Evolutionary conservation across 257 asterid genomes (phyloP).

Genomic region (Mitragyna speciosa): DNA sequence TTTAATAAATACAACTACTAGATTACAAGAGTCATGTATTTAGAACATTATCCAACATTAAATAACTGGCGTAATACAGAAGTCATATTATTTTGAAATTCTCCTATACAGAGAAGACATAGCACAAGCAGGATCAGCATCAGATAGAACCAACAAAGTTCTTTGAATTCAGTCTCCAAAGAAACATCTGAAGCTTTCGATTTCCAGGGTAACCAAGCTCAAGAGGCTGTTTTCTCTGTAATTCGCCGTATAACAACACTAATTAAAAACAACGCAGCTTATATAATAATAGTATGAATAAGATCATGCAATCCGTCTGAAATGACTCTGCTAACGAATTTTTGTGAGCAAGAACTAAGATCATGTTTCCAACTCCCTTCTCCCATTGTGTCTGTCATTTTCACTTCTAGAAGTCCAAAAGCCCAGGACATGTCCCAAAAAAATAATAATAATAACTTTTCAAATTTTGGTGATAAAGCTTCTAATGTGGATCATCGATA

Average conservation of each 20-base stretch:
- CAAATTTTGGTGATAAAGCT: neutral
- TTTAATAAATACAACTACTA: no score
- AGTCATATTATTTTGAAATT: no score
- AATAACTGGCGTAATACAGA: no score
- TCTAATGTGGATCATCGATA: neutral
- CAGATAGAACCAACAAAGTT: neutral
- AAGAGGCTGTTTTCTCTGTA: neutral
- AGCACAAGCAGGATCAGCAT: neutral
- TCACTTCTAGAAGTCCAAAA: neutral
- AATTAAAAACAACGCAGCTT: no score
- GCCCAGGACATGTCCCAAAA: neutral
- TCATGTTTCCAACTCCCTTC: neutral
- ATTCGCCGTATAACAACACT: neutral
- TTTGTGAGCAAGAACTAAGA: neutral
- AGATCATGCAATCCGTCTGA: neutral
- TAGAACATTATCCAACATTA: no score
- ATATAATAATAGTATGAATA: neutral
- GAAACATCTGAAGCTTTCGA: neutral
- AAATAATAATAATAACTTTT: neutral
- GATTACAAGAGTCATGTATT: no score
- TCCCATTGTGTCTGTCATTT: neutral
- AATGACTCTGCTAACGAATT: neutral
- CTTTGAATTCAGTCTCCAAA: neutral
- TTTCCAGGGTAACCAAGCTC: neutral
- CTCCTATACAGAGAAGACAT: neutral